Conservation (phyloP, 106 monocot genomes). For the Dendrobium officinale region DNA sequence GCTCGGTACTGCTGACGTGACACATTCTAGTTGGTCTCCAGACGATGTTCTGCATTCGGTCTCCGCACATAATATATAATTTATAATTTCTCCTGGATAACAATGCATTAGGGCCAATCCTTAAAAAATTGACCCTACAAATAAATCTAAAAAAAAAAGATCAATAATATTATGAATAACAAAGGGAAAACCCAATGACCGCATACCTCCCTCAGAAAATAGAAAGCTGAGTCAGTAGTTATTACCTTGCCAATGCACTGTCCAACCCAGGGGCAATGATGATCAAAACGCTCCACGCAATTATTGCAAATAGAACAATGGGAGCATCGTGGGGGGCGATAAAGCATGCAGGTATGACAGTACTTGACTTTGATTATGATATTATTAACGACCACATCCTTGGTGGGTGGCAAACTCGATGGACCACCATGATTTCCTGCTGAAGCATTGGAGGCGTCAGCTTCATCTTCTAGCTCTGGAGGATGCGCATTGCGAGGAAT, state of each 20-base stretch:
- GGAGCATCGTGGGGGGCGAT: slow-evolving; percentile 68
- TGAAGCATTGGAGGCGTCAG: slow-evolving; percentile 12
- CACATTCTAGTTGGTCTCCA: too few species aligned
- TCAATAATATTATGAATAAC: neutral
- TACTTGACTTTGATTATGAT: slow-evolving; percentile 57
- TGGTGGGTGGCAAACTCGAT: slow-evolving; percentile 34
- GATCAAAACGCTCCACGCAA: slow-evolving; percentile 65
- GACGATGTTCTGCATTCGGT: too few species aligned
- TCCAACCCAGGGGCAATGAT: slow-evolving; percentile 79
- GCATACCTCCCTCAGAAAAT: neutral
- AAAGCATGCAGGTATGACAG: slow-evolving; percentile 76
- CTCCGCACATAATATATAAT: too few species aligned
- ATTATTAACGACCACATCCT: slow-evolving; percentile 47
- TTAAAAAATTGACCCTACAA: too few species aligned
- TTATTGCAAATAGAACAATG: slow-evolving; percentile 71
- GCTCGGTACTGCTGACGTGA: too few species aligned
- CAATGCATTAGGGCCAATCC: too few species aligned
- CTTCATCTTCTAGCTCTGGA: slow-evolving; percentile 51
- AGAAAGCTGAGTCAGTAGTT: neutral
- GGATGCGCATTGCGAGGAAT: slow-evolving; percentile 61
- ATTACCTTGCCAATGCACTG: slow-evolving; percentile 70
- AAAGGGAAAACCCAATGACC: neutral
- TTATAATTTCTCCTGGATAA: too few species aligned
- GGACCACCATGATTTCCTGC: slow-evolving; percentile 14
- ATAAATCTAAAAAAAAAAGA: neutral